A percentile compares a stretch with the other conserved stretches of the same genome.
Conservation (phyloP, 1,284 basidiomycete genomes). For the Caloboletus firmus region DNA sequence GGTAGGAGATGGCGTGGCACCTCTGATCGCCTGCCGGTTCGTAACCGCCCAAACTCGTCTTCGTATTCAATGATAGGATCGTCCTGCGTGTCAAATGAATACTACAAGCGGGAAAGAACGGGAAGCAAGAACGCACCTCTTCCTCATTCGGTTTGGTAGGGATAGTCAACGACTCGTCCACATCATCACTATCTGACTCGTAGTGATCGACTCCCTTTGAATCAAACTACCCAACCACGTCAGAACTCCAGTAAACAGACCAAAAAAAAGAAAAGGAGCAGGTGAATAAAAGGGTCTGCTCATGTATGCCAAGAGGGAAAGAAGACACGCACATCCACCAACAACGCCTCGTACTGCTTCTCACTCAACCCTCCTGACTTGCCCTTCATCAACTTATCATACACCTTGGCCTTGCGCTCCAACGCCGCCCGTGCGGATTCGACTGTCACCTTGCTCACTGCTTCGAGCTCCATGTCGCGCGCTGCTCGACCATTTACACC, state of each 20-base stretch:
- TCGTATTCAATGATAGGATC: constrained; percentile 83
- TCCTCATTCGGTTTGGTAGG: constrained; percentile 44
- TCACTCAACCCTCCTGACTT: constrained; percentile 79
- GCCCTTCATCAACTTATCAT: constrained; percentile 79
- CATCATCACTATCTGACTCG: constrained; percentile 70
- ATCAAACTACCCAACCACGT: constrained; percentile 61
- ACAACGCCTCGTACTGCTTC: constrained; percentile 68
- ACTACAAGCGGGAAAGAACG: background rate
- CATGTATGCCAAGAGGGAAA: background rate
- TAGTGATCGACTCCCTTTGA: constrained; percentile 55
- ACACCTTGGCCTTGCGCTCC: constrained; percentile 80
- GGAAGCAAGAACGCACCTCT: constrained; percentile 36
- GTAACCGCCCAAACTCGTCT: constrained; percentile 81
- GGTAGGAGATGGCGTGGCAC: constrained; percentile 67
- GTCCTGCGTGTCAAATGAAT: constrained; percentile 39
- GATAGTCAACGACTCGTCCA: constrained; percentile 67
- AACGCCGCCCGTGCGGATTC: constrained; percentile 68
- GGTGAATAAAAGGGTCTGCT: background rate
- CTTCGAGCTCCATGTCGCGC: constrained; percentile 68
- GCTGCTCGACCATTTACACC: constrained; percentile 62
- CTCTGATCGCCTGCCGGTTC: constrained; percentile 70
- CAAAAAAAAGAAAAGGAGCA: background rate
- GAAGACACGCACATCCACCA: constrained; percentile 75
- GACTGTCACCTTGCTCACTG: constrained; percentile 61
- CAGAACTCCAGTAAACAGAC: constrained; percentile 4